Conservation (phyloP, 495 filamentous ascomycete genomes). For the Penicillium canescens region DNA sequence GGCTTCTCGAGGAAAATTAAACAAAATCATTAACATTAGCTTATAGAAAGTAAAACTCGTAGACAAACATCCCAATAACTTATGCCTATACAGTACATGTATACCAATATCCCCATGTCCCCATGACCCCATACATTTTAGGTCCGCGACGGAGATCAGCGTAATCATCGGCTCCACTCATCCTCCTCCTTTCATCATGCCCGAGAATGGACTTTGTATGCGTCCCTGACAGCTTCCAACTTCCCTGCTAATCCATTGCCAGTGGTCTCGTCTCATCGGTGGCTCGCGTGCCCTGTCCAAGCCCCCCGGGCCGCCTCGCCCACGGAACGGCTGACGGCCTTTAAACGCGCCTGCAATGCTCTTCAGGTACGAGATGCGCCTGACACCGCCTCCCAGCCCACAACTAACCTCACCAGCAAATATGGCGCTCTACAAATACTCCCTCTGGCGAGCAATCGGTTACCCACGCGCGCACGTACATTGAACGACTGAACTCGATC, state of each 20-base stretch:
- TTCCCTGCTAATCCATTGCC: slow-evolving; percentile 19
- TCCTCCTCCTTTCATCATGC: slow-evolving; percentile 21
- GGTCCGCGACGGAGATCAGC: slow-evolving; percentile 13
- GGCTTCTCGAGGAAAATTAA: no score
- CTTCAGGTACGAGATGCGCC: slow-evolving; percentile 62
- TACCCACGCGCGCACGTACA: slow-evolving; percentile 51
- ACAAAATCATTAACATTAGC: no score
- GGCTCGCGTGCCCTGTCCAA: slow-evolving; percentile 67
- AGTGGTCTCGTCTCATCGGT: slow-evolving; percentile 92
- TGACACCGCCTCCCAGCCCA: neutral
- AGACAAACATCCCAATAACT: no score
- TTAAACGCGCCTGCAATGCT: slow-evolving; percentile 84
- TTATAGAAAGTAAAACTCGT: no score
- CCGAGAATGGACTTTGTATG: slow-evolving; percentile 45
- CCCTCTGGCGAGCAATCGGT: slow-evolving; percentile 51
- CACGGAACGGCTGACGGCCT: slow-evolving; percentile 81
- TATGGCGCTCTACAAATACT: slow-evolving; percentile 69
- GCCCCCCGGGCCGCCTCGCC: slow-evolving; percentile 70
- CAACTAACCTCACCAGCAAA: slow-evolving; percentile 54
- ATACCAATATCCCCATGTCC: no score
- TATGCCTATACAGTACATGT: no score
- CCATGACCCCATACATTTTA: no score
- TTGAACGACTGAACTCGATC: slow-evolving; percentile 72
- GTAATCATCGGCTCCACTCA: slow-evolving; percentile 28
- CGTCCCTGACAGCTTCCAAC: neutral